Evolutionary conservation across 805 yeast species (phyloP), one percentile per base, ranked within the genome.

Genomic region (Middelhovenomyces tepae): DNA sequence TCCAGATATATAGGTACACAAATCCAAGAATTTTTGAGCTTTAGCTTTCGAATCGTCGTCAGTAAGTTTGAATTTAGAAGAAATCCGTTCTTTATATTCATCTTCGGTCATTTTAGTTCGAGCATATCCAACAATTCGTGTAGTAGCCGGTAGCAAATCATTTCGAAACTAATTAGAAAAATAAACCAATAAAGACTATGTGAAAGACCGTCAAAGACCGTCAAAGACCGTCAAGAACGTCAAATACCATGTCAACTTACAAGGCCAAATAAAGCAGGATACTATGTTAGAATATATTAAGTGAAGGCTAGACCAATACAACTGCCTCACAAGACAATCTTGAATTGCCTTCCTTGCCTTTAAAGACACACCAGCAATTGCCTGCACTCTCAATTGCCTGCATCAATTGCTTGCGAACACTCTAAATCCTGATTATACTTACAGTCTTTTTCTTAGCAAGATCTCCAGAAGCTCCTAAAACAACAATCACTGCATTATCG

Each of bases 401-500:
- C n/a, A n/a, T n/a, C n/a, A n/a, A n/a, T n/a, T n/a, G n/a, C n/a
- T n/a, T n/a, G n/a, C n/a, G n/a, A n/a, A n/a, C n/a, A n/a, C n/a
- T 21, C 9, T 9, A 21, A 21, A 9, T 14, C 7, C 17, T 26
- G 29, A 21, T 21, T 8, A 4, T 11, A 43, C 57, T 27, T 33
- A 83, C 85, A 2, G 95, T 87, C 64, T 87, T 87, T 76, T 87
- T 87, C 65, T 84, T 85, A 36, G 95, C 95, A 44, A 87, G 67
- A 57, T 87, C 95, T 33, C 96, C 96, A 15, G 94, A 82, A 27
- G 96, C 96, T 34, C 96, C 96, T 49, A 86, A 81, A 19, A 87
- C 94, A 17, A 78, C 83, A 48, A 87, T 68, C 27, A 74, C 66
- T 6, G 83, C 76, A 59, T 80, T 63, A 43, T 78, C 73, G 39